Conservation (phyloP, 1,139 yeast species). For the Hansenula anomala region DNA sequence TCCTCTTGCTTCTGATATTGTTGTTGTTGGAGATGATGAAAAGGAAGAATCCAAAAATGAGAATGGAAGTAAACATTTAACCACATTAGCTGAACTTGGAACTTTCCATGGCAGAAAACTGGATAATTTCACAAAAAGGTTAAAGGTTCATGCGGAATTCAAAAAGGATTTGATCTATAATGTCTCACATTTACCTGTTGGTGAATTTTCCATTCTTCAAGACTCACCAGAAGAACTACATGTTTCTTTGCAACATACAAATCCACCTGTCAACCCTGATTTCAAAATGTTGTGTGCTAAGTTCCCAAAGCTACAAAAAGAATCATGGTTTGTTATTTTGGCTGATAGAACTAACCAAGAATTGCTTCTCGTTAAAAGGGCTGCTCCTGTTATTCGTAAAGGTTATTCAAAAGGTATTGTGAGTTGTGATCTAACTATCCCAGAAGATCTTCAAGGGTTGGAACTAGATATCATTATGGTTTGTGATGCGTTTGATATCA, state of each 20-base stretch:
- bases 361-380: constrained; percentile 58
- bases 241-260: constrained; percentile 49
- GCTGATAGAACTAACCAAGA: constrained; percentile 44
- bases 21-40: constrained; percentile 16
- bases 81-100: constrained; percentile 12
- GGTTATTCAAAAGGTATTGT: constrained; percentile 35
- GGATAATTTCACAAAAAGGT: constrained; percentile 13
- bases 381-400: constrained; percentile 48
- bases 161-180: constrained; percentile 37
- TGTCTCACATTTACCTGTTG: constrained; percentile 43
- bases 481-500: constrained; percentile 61
- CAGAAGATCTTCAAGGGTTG: constrained; percentile 43
- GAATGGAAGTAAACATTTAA: constrained; percentile 1
- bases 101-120: constrained; percentile 12
- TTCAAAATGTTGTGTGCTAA: constrained; percentile 71
- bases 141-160: constrained; percentile 8
- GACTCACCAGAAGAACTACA: constrained; percentile 29
- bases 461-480: constrained; percentile 43
- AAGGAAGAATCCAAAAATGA: constrained; percentile 5
- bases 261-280: constrained; percentile 48
- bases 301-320: constrained; percentile 89
- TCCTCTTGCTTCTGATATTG: background rate
- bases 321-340: constrained; percentile 83
- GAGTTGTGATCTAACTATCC: constrained; percentile 43
- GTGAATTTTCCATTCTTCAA: constrained; percentile 29